Evolutionary conservation across 2,329 filamentous ascomycete genomes (phyloP).

Genomic region (Aspergillus carbonarius): DNA sequence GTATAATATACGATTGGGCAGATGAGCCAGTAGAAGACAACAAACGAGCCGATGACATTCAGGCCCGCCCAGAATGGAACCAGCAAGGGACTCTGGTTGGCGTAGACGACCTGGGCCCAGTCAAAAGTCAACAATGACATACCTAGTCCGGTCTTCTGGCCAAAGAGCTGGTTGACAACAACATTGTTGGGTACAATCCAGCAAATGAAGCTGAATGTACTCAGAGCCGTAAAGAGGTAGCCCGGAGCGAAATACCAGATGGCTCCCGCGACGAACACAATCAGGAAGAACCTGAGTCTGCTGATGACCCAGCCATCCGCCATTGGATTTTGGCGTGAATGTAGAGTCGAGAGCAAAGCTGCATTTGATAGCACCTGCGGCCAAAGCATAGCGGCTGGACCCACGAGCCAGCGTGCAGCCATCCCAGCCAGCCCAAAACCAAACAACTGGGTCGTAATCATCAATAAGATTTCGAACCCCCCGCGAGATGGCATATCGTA

Average conservation of each 20-base stretch:
- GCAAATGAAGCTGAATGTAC: slow-evolving; percentile 68
- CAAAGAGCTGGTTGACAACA: slow-evolving; percentile 71
- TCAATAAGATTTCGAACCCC: slow-evolving; percentile 60
- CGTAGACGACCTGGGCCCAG: slow-evolving; percentile 71
- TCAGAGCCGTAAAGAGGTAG: slow-evolving; percentile 67
- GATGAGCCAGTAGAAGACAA: slow-evolving; percentile 46
- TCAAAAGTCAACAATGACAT: slow-evolving; percentile 72
- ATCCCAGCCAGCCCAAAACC: slow-evolving; percentile 65
- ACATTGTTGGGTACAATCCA: slow-evolving; percentile 69
- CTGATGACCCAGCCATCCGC: slow-evolving; percentile 46
- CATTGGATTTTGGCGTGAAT: slow-evolving; percentile 32
- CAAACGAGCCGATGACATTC: slow-evolving; percentile 47
- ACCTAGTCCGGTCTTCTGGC: slow-evolving; percentile 65
- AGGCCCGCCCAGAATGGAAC: slow-evolving; percentile 55
- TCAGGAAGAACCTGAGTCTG: slow-evolving; percentile 38
- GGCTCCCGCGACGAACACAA: slow-evolving; percentile 32
- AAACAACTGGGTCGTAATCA: slow-evolving; percentile 61
- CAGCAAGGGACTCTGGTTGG: slow-evolving; percentile 65
- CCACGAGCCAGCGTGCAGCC: slow-evolving; percentile 57
- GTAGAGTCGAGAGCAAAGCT: slow-evolving; percentile 45
- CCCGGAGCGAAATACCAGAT: slow-evolving; percentile 53
- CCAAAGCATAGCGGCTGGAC: slow-evolving; percentile 65
- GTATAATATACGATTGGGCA: slow-evolving; percentile 49
- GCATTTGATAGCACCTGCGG: slow-evolving; percentile 56
- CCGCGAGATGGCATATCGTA: slow-evolving; percentile 60